A percentile compares a stretch with the other conserved stretches of the same genome.
Evolutionary conservation across 2,329 filamentous ascomycete species (phyloP).

Genomic region (Fusarium chlamydosporum): DNA sequence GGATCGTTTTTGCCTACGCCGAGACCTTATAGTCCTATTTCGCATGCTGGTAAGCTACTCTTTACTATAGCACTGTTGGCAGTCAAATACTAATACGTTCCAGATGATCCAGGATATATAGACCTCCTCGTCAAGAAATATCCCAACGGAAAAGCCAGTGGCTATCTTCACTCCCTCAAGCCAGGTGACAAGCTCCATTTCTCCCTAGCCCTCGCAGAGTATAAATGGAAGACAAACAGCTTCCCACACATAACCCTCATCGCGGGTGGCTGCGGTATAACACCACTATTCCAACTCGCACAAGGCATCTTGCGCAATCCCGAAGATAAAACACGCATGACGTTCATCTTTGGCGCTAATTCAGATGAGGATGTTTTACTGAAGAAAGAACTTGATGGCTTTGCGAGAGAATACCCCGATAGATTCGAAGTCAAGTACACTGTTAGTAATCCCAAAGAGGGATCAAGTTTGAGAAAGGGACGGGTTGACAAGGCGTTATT

Average conservation of each 20-base stretch:
- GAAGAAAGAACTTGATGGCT: conserved; percentile 68
- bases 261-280: conserved; percentile 80
- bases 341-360: conserved; percentile 76
- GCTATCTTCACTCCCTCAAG: conserved; percentile 74
- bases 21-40: conserved; percentile 76
- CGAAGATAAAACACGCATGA: conserved; percentile 72
- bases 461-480: conserved; percentile 64
- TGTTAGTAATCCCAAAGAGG: conserved; percentile 63
- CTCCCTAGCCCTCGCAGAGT: conserved; percentile 66
- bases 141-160: conserved; percentile 73
- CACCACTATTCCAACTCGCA: conserved; percentile 76
- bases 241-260: conserved; percentile 71
- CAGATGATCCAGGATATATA: conserved; percentile 69
- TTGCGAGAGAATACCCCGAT: conserved; percentile 65
- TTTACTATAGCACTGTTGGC: accelerated
- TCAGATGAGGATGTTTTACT: conserved; percentile 72
- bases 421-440: conserved; percentile 72
- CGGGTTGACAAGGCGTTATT: conserved; percentile 71
- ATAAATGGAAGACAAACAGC: conserved; percentile 67
- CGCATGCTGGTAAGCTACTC: conserved; percentile 11
- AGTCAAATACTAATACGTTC: background rate
- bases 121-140: conserved; percentile 79
- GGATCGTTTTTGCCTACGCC: conserved; percentile 71
- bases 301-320: conserved; percentile 73
- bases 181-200: conserved; percentile 75